These are phyloP conservation scores for Beauveria brongniartii DNA, from an alignment of 2,329 filamentous ascomycete species.

Conservation along the genomic window DNA sequence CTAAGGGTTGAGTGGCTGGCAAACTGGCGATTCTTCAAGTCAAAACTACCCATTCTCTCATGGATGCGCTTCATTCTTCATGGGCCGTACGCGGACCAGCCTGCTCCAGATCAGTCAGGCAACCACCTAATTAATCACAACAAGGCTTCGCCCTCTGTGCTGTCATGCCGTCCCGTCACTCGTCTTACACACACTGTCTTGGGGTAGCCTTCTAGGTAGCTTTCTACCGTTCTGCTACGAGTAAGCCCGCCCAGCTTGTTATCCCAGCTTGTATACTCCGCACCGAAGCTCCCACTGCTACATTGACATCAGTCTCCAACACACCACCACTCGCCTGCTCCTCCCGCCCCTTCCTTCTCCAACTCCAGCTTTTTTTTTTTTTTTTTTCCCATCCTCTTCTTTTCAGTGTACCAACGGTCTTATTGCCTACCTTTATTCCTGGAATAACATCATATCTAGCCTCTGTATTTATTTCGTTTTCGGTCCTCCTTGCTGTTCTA, in stretches of 20 bases:
- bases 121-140: neutral
- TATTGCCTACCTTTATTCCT: neutral
- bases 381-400: conserved; percentile 14
- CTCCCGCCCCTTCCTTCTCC: conserved; percentile 2
- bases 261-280: conserved; percentile 10
- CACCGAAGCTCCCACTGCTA: conserved; percentile 5
- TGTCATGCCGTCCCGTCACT: neutral
- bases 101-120: no score
- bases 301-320: conserved; percentile 1
- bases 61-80: no score
- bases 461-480: neutral
- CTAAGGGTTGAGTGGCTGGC: no score
- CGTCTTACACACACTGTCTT: neutral
- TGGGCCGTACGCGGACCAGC: no score
- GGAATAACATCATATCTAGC: neutral
- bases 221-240: neutral
- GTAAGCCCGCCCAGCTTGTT: neutral
- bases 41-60: no score
- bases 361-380: conserved; percentile 1
- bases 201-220: neutral
- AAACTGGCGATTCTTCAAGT: no score
- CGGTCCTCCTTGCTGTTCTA: neutral
- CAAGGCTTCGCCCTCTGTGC: neutral
- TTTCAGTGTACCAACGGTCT: neutral
- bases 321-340: neutral